A percentile compares a stretch with the other conserved stretches of the same genome.
Conservation (phyloP, 345 rosid genomes). For the Hibiscus mutabilis region DNA sequence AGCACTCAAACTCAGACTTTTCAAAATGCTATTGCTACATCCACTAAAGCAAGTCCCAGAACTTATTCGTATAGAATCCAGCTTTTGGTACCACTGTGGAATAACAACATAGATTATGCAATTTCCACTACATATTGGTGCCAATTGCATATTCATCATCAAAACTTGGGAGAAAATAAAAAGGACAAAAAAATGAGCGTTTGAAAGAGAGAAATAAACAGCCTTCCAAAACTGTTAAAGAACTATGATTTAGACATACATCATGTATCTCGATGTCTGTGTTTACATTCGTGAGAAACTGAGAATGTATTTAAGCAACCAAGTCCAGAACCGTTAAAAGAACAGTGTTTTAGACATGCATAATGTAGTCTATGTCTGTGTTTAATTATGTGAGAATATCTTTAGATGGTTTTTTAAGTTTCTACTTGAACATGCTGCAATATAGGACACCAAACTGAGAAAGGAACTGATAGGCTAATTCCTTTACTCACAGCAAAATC, state of each 20-base stretch:
- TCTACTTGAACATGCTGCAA: not conserved
- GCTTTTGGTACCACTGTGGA: not conserved
- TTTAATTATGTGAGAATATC: not conserved
- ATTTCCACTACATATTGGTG: not conserved
- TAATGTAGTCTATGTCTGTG: not conserved
- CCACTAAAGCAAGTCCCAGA: not conserved
- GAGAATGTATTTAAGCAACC: not conserved
- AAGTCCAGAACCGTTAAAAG: not conserved
- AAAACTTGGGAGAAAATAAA: not conserved
- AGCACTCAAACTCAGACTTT: not conserved
- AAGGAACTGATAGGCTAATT: too few relatives aligned
- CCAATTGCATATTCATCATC: not conserved
- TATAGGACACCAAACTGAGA: too few relatives aligned
- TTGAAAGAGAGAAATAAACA: not conserved
- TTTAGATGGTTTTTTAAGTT: not conserved
- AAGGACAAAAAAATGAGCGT: not conserved
- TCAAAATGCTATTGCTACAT: not conserved
- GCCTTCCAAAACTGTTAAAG: not conserved
- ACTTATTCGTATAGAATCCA: not conserved
- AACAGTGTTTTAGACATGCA: not conserved
- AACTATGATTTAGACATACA: not conserved
- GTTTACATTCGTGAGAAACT: not conserved
- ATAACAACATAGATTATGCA: not conserved
- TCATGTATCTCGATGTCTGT: not conserved
- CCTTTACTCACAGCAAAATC: slow-evolving; percentile 94